A percentile compares a stretch with the other conserved stretches of the same genome.
Evolutionary conservation across 441 rosid species (phyloP).

Genomic region (Heliophila coronopifolia): DNA sequence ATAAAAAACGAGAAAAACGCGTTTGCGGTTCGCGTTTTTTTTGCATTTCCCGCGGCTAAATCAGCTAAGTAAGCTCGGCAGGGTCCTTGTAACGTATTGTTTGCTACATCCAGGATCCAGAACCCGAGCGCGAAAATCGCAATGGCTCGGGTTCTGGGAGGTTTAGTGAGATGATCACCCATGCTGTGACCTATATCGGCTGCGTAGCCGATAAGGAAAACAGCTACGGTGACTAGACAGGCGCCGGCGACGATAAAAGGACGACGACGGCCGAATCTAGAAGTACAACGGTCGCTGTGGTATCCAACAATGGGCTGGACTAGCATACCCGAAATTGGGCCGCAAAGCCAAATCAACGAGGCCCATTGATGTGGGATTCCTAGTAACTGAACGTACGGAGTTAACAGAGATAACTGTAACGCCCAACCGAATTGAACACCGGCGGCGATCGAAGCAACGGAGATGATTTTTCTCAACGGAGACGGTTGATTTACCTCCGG

Average conservation of each 20-base stretch:
- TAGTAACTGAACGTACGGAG: slow-evolving; percentile 83
- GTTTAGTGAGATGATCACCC: slow-evolving; percentile 39
- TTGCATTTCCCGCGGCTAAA: slow-evolving; percentile 47
- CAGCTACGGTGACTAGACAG: slow-evolving; percentile 48
- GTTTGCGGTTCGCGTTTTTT: slow-evolving; percentile 54
- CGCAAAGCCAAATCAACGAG: slow-evolving; percentile 83
- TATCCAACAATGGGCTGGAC: slow-evolving; percentile 94
- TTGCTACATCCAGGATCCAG: slow-evolving; percentile 92
- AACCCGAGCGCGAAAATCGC: slow-evolving; percentile 70
- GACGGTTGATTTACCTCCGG: slow-evolving; percentile 25
- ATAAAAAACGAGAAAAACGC: slow-evolving; percentile 70
- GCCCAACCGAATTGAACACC: slow-evolving; percentile 99
- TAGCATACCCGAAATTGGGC: slow-evolving; percentile 83
- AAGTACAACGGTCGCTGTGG: slow-evolving; percentile 70
- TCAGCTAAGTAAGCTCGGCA: slow-evolving; percentile 87
- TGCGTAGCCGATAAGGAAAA: slow-evolving; percentile 75
- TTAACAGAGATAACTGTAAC: slow-evolving; percentile 70
- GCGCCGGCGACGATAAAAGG: slow-evolving; percentile 75
- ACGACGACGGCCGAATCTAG: slow-evolving; percentile 84
- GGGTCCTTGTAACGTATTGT: slow-evolving; percentile 80
- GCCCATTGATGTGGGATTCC: slow-evolving; percentile 95
- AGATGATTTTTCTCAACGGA: slow-evolving; percentile 42
- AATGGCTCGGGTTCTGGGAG: slow-evolving; percentile 56
- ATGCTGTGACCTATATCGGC: slow-evolving; percentile 63
- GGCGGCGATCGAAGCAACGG: slow-evolving; percentile 69